phyloP scores from a whole-genome alignment of 1,284 basidiomycete genomes.

The Waitea zeae region DNA sequence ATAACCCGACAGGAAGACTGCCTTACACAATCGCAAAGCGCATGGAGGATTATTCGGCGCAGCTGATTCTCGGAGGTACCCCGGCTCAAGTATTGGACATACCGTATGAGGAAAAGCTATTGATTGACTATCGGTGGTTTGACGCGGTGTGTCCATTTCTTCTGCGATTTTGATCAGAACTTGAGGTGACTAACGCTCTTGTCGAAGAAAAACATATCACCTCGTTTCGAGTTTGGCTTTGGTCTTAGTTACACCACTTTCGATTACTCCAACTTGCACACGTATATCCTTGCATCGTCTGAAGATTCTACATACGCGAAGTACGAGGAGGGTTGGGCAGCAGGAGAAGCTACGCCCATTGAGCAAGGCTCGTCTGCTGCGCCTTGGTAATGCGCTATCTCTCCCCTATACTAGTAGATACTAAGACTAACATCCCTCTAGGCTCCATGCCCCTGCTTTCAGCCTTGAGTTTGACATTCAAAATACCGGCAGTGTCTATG shows the following conservation, averaged over 20 bases:
- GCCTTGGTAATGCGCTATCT: constrained; percentile 21
- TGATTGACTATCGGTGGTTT: constrained; percentile 66
- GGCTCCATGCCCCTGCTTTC: constrained; percentile 47
- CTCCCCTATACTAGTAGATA: not conserved
- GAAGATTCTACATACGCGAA: no score
- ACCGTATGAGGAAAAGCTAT: constrained; percentile 51
- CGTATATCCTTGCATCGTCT: constrained; percentile 18
- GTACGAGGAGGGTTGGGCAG: constrained; percentile 33
- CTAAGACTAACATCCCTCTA: constrained; percentile 8
- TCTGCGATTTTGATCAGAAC: not conserved
- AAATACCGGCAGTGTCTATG: constrained; percentile 37
- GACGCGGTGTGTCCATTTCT: constrained; percentile 18
- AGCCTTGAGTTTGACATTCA: constrained; percentile 37
- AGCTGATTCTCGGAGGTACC: constrained; percentile 26
- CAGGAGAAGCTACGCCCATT: constrained; percentile 26
- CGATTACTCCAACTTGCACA: constrained; percentile 35
- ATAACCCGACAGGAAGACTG: constrained; percentile 60
- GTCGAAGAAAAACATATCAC: no score
- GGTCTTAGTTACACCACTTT: constrained; percentile 78
- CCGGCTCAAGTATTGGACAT: constrained; percentile 28
- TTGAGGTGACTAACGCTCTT: constrained; percentile 15
- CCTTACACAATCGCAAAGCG: constrained; percentile 72
- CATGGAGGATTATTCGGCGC: constrained; percentile 45
- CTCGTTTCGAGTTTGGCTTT: constrained; percentile 67
- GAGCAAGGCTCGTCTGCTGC: constrained; percentile 34